A percentile compares a stretch with the other conserved stretches of the same genome.
phyloP scores from a whole-genome alignment of 2,329 filamentous ascomycete genomes.

The Neurospora sp. region DNA sequence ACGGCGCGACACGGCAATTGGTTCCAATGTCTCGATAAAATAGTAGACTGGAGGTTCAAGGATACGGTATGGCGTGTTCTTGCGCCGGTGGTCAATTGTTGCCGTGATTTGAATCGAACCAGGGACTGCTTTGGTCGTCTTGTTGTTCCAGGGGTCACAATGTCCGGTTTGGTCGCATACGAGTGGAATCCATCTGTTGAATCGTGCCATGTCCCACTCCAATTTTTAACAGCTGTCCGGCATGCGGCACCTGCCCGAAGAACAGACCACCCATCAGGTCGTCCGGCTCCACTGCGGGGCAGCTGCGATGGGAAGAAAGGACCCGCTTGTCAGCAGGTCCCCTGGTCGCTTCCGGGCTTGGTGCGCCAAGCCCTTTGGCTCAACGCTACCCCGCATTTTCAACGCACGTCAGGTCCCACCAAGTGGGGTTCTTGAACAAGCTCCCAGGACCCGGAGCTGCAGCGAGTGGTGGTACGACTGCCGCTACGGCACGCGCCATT shows the following conservation, averaged over 20 bases:
- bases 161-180: background rate
- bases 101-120: background rate
- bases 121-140: background rate
- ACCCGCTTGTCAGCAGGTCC: background rate
- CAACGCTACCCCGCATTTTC: slow-evolving; percentile 14
- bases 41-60: background rate
- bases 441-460: slow-evolving; percentile 3
- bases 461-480: background rate
- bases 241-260: background rate
- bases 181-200: background rate
- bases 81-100: background rate
- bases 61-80: background rate
- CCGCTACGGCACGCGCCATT: background rate
- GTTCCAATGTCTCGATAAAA: background rate
- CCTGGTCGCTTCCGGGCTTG: background rate
- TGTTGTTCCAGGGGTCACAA: background rate
- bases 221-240: background rate
- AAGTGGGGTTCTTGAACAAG: slow-evolving; percentile 11
- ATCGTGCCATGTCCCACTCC: background rate
- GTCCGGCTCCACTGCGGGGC: background rate
- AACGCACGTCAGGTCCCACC: slow-evolving; percentile 1
- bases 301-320: background rate
- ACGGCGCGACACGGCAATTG: background rate
- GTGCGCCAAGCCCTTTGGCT: background rate
- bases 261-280: background rate